Base-by-base conservation (phyloP, 208 protist species). In the Trypanosoma congolense region DNA sequence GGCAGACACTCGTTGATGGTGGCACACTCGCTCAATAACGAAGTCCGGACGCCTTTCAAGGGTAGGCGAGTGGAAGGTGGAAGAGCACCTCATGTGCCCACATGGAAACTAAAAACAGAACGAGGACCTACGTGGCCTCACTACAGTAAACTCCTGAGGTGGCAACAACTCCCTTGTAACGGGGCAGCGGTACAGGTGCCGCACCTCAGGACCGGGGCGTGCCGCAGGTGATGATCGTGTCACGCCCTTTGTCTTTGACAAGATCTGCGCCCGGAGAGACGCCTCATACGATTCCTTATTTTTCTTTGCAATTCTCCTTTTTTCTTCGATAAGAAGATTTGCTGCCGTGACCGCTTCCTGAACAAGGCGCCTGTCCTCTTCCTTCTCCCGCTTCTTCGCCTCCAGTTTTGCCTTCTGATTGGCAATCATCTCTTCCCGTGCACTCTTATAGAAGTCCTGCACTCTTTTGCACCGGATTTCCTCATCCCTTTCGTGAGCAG, bases 151-250 rank as follows among this genome's bases (percentile, higher is more conserved):
- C 10, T 75, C 77, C 33, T 70, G 66, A 21, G 78, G 71, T 9
- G 71, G 76, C 10, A 90, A 46, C 18, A 90, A 56, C 1, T 71
- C 43, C 12, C 70, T 56, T 0, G 76, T 82, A 5, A 90, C 71
- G 9, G 83, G 83, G 50, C 83, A 90, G 16, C 78, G 70, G 26
- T 87, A 90, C 41, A 86, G 58, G 12, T 63, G 55, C 24, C 28
- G 49, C 9, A 28, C 46, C 14, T 70, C 47, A n/a, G 68, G 52
- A 12, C 63, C 53, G 31, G 36, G 54, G 2, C 46, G 54, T 30
- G 41, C 52, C 6, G 42, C 12, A n/a, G 44, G 29, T 28, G 29
- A 31, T 29, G 50, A 42, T 4, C 56, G 57, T 14, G 21, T 40
- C 9, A 31, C 51, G 16, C 45, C 61, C 16, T 47, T 70, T 19